Evolutionary conservation across 176 grass and related monocot species (phyloP), one percentile per base, ranked within the genome.

Genomic region (Hsuehochloa calcarea): DNA sequence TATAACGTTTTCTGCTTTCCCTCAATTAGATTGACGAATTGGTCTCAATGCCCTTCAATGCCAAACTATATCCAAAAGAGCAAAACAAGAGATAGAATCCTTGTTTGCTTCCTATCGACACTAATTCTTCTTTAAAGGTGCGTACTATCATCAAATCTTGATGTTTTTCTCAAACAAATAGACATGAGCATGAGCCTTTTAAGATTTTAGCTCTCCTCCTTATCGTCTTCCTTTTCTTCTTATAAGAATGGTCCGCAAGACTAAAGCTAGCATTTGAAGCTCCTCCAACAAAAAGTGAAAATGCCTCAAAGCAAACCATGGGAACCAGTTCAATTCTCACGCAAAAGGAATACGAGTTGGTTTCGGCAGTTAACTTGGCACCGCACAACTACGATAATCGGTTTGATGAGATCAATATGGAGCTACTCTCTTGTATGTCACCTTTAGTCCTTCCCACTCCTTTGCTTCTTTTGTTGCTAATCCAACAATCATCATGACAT

Each of bases 91-190:
- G 15, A 92, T 98, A 35, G 93, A 93, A 80, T 87, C 85, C 47
- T 98, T 98, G 62, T n/a, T 11, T 69, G 72, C 58, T 85, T 93
- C 64, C 82, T 98, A 59, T 89, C 89, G 85, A 92, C 52, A 90
- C 92, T 40, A 68, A 88, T 74, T 63, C 85, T 78, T 95, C 89
- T 82, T 87, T 95, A 60, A 98, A 93, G 89, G 95, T 98, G 31
- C 74, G 68, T 59, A 65, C 47, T 75, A 35, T 68, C 65, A 71
- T 80, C 5, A 27, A 27, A 72, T 83, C 20, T 74, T 89, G 31
- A 34, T 34, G 68, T 26, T 39, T 82, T 20, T 46, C 68, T 82
- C 51, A 72, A 72, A 20, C 23, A 60, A 46, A 72, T 47, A 6
- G 27, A 37, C 31, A 54, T 31, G 26, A 46, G 15, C 41, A 22